These are phyloP conservation scores for Skeletonema marinoi DNA, from an alignment of 108 stramenopile species.

Conservation along the genomic window DNA sequence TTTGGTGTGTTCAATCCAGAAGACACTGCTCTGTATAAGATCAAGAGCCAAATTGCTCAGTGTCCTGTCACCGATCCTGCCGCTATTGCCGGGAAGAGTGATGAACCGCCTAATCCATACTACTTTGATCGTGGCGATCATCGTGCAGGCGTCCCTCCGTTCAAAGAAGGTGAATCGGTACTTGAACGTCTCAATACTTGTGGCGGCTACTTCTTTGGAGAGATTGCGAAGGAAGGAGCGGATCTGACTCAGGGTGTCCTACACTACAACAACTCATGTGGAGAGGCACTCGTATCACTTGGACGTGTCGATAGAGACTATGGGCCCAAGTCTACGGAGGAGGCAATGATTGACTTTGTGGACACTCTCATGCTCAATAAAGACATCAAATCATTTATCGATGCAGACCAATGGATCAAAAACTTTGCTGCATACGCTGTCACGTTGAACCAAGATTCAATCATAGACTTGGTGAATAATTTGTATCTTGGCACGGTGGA, in stretches of 20 bases:
- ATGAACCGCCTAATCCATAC: background rate
- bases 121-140: background rate
- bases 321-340: background rate
- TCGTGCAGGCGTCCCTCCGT: background rate
- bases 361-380: slow-evolving; percentile 4
- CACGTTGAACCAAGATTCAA: slow-evolving; percentile 13
- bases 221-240: background rate
- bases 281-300: background rate
- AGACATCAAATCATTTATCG: slow-evolving; percentile 11
- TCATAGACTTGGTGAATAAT: slow-evolving; percentile 12
- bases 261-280: background rate
- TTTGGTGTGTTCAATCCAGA: slow-evolving; percentile 6
- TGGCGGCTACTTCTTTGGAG: background rate
- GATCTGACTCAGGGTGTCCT: background rate
- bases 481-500: slow-evolving; percentile 7
- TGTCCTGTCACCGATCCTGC: background rate
- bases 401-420: slow-evolving; percentile 17
- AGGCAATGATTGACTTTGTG: background rate
- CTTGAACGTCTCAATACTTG: background rate
- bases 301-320: background rate
- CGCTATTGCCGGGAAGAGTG: background rate
- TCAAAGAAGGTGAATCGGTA: background rate
- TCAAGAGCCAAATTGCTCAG: background rate
- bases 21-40: slow-evolving; percentile 4
- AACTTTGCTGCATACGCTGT: slow-evolving; percentile 18